These are phyloP conservation scores for Phlyctochytrium planicorne DNA, from an alignment of 192 early-diverging fungal species.

Conservation along the genomic window DNA sequence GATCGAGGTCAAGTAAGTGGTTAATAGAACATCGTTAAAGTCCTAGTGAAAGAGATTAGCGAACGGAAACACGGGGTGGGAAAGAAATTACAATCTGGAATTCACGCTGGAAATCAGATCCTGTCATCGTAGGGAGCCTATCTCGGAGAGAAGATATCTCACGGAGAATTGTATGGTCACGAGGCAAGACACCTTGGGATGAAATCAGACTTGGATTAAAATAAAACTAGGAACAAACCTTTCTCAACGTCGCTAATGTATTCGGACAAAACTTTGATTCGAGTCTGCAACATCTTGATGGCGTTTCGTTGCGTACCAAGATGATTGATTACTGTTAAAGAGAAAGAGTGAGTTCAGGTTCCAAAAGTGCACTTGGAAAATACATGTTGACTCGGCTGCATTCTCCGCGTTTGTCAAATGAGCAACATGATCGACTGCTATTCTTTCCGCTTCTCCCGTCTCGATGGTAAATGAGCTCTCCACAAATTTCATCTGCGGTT, in stretches of 20 bases:
- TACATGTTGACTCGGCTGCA: slow-evolving; percentile 56
- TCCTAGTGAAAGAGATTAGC: slow-evolving; percentile 52
- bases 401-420: slow-evolving; percentile 56
- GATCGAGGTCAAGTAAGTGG: slow-evolving; percentile 70
- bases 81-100: slow-evolving; percentile 59
- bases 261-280: slow-evolving; percentile 66
- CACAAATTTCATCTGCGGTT: slow-evolving; percentile 62
- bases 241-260: slow-evolving; percentile 72
- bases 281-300: slow-evolving; percentile 75
- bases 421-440: slow-evolving; percentile 85
- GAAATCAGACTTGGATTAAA: not conserved
- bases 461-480: slow-evolving; percentile 71
- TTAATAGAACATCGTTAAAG: slow-evolving; percentile 79
- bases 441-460: slow-evolving; percentile 83
- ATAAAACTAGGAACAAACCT: slow-evolving; percentile 41
- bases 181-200: slow-evolving; percentile 49
- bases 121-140: slow-evolving; percentile 69
- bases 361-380: slow-evolving; percentile 2
- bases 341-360: slow-evolving; percentile 9
- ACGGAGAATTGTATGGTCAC: slow-evolving; percentile 73
- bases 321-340: slow-evolving; percentile 60
- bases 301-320: slow-evolving; percentile 75
- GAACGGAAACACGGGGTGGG: not conserved
- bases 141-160: slow-evolving; percentile 73
- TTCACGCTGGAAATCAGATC: slow-evolving; percentile 67